Base-by-base conservation (phyloP, 2,329 filamentous ascomycete genomes). In the Gliomastix tumulicola region DNA sequence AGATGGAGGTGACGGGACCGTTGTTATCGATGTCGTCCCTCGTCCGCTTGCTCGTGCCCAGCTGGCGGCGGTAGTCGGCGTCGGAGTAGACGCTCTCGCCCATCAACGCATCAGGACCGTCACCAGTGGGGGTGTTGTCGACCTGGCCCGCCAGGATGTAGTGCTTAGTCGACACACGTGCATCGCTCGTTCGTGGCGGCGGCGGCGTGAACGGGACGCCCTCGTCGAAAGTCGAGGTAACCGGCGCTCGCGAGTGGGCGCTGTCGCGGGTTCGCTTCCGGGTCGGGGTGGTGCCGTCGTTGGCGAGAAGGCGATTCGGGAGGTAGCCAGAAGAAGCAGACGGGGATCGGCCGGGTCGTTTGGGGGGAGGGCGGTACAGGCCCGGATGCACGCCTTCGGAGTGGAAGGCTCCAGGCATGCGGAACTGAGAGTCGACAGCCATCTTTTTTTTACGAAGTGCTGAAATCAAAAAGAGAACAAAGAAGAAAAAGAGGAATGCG, bases 61-160 rank as follows among this genome's bases (percentile, higher is more conserved):
- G 59, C 1, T 62, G 66, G 34, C 65, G 65, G 32, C 74, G 61
- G 49, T 76, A 78, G 46, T 75, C 69, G 16, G 71, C 55, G 42
- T 79, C 74, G 12, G 73, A 77, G 48, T 74, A 75, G 41, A 69
- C 57, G 51, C 72, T 76, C 37, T 76, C 70, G 15, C 69, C 71
- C 38, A 76, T 16, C n/a, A n/a, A n/a, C n/a, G 16, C 31, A n/a
- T n/a, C n/a, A n/a, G n/a, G n/a, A 25, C 23, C 23, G 23, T 25
- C n/a, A 25, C 23, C n/a, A n/a, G n/a, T n/a, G 10, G 17, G 55
- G 18, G 54, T 47, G 12, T 56, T 56, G 34, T 69, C 64, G 34
- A 76, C 68, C 48, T 74, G 69, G 15, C 73, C 74, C 7, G 70
- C 72, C 9, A 77, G 57, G 3, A 66, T 64, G 42, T 77, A 78